Evolutionary conservation across 1,284 basidiomycete genomes (phyloP).

Genomic region (Apiotrichum sp.): DNA sequence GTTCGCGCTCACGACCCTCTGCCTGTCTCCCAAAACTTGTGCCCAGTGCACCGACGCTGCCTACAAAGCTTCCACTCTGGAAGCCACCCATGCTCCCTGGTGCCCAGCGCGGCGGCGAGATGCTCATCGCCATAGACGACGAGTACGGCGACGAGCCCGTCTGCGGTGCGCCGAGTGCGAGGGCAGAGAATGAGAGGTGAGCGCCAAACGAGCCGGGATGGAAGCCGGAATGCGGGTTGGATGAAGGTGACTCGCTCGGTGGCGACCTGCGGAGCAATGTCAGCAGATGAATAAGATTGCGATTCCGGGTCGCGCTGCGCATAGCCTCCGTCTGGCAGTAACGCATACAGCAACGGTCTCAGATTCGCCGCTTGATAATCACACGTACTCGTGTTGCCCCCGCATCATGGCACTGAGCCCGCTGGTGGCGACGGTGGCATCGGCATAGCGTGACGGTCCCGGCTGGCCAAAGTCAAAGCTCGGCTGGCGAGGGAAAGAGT

Average conservation of each 20-base stretch:
- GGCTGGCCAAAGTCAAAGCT: slow-evolving; percentile 6
- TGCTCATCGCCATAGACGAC: slow-evolving; percentile 37
- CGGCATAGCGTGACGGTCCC: slow-evolving; percentile 5
- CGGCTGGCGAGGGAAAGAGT: slow-evolving; percentile 6
- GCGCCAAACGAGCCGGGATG: slow-evolving; percentile 37
- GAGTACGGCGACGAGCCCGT: slow-evolving; percentile 23
- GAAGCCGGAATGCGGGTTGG: slow-evolving; percentile 26
- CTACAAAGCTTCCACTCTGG: slow-evolving; percentile 30
- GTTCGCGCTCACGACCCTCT: slow-evolving; percentile 38
- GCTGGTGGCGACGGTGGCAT: background rate
- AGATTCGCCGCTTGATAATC: background rate
- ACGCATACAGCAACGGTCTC: too few species aligned
- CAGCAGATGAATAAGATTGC: background rate
- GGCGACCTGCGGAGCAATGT: slow-evolving; percentile 3
- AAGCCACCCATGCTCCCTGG: slow-evolving; percentile 21
- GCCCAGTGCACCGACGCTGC: slow-evolving; percentile 35
- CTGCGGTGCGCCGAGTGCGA: slow-evolving; percentile 27
- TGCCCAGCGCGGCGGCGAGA: slow-evolving; percentile 41
- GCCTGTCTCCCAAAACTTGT: slow-evolving; percentile 38
- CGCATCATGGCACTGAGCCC: slow-evolving; percentile 15
- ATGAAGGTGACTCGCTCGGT: slow-evolving; percentile 13
- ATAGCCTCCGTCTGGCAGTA: too few species aligned
- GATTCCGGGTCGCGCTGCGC: too few species aligned
- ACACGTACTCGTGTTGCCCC: slow-evolving; percentile 2
- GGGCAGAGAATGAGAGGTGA: slow-evolving; percentile 27